Conservation (phyloP, 1,284 basidiomycete genomes). For the Cutaneotrichosporon spelunceum region DNA sequence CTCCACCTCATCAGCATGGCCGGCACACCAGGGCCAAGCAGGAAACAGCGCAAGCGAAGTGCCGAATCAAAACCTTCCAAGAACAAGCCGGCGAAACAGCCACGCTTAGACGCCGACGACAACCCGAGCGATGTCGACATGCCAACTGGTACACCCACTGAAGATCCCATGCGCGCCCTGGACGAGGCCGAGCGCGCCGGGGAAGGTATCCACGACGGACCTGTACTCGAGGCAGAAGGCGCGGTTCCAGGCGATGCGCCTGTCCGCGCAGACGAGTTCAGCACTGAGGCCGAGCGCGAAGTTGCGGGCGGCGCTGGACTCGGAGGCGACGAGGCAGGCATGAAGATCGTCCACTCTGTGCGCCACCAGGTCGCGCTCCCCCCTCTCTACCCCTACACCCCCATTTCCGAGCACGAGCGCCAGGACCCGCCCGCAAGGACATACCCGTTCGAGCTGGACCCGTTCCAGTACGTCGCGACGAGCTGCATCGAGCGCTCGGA, state of each 20-base stretch:
- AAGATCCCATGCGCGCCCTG: conserved; percentile 10
- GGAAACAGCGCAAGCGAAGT: conserved; percentile 13
- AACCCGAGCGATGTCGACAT: conserved; percentile 13
- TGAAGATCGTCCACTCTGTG: conserved; percentile 52
- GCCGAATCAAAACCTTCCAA: neutral
- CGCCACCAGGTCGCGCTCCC: conserved; percentile 74
- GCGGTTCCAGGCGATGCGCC: conserved; percentile 59
- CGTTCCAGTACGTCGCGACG: conserved; percentile 94
- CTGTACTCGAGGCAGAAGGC: conserved; percentile 24
- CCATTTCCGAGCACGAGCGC: conserved; percentile 88
- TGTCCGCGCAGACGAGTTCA: conserved; percentile 81
- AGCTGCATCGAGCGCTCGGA: conserved; percentile 95
- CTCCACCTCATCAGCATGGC: neutral
- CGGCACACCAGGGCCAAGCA: conserved; percentile 17
- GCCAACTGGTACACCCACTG: conserved; percentile 5
- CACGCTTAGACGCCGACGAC: conserved; percentile 15
- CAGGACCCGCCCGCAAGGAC: conserved; percentile 83
- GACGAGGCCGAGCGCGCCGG: conserved; percentile 10
- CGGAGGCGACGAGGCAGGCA: conserved; percentile 56
- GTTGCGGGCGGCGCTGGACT: conserved; percentile 78
- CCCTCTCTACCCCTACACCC: conserved; percentile 83
- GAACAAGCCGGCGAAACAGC: conserved; percentile 7
- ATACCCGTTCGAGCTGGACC: conserved; percentile 96
- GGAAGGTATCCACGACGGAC: conserved; percentile 16
- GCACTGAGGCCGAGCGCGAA: conserved; percentile 82